Conservation (phyloP, 805 yeast genomes). For the Starmerella vaccinii region DNA sequence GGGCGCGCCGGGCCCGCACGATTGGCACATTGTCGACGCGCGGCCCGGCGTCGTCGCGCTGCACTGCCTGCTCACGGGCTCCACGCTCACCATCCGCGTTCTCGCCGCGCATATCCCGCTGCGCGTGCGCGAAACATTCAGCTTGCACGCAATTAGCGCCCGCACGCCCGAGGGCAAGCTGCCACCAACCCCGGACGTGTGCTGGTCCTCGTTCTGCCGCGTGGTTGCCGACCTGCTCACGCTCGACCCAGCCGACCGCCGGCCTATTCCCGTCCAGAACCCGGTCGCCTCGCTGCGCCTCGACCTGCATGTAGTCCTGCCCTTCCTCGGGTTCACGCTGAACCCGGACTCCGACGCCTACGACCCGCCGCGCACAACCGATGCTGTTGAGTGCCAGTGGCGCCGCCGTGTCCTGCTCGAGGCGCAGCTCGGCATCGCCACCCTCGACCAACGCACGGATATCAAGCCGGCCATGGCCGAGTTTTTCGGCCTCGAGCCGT, state of each 20-base stretch:
- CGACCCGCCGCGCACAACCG: slow-evolving; percentile 12
- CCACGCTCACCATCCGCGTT: slow-evolving; percentile 19
- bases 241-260: slow-evolving; percentile 6
- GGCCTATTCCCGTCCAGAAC: slow-evolving; percentile 3
- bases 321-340: slow-evolving; percentile 24
- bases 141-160: slow-evolving; percentile 40
- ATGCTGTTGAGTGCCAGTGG: neutral
- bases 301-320: slow-evolving; percentile 16
- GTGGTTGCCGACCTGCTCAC: slow-evolving; percentile 13
- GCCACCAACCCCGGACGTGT: neutral
- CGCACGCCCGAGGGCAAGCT: slow-evolving; percentile 29
- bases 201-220: slow-evolving; percentile 13
- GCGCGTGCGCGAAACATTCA: slow-evolving; percentile 41
- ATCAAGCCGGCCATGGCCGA: slow-evolving; percentile 5
- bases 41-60: slow-evolving; percentile 12
- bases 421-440: slow-evolving; percentile 5
- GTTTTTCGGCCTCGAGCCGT: slow-evolving; percentile 2
- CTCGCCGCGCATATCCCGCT: slow-evolving; percentile 33
- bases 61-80: slow-evolving; percentile 23
- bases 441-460: slow-evolving; percentile 1
- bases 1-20: slow-evolving; percentile 2
- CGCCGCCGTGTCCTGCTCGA: slow-evolving; percentile 16
- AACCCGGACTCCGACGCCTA: slow-evolving; percentile 14
- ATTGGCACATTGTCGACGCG: slow-evolving; percentile 17
- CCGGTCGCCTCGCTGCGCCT: slow-evolving; percentile 5